Conservation (phyloP, 2,329 filamentous ascomycete genomes). For the Verticillium albo-atrum region DNA sequence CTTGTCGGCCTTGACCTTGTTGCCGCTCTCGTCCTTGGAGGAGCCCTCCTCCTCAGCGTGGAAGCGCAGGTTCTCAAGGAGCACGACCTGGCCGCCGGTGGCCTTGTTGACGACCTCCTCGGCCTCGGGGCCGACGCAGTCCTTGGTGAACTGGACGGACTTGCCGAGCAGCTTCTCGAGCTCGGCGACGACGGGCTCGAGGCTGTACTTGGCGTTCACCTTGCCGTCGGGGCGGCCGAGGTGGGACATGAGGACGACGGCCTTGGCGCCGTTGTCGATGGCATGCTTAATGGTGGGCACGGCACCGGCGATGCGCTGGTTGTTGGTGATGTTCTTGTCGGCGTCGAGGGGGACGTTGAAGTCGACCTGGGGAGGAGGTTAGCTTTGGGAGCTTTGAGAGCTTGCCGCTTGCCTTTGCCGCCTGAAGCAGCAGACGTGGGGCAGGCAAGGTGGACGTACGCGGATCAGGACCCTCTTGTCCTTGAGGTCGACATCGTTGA, state of each 20-base stretch:
- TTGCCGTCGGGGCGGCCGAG: slow-evolving; percentile 93
- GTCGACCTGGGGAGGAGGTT: slow-evolving; percentile 66
- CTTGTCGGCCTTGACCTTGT: slow-evolving; percentile 98
- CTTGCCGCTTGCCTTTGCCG: not conserved
- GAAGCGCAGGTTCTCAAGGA: slow-evolving; percentile 97
- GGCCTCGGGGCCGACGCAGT: slow-evolving; percentile 85
- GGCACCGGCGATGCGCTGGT: slow-evolving; percentile 95
- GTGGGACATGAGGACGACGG: slow-evolving; percentile 96
- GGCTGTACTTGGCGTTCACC: slow-evolving; percentile 86
- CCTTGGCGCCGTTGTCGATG: slow-evolving; percentile 83
- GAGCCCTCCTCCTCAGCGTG: slow-evolving; percentile 98
- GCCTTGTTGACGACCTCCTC: slow-evolving; percentile 87
- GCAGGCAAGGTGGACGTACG: too few relatives aligned
- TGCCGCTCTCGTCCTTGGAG: slow-evolving; percentile 87
- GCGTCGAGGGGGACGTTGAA: slow-evolving; percentile 98
- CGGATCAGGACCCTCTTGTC: slow-evolving; percentile 97
- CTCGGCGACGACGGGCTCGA: slow-evolving; percentile 86
- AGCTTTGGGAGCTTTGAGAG: not conserved
- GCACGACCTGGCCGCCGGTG: slow-evolving; percentile 73
- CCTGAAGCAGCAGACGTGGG: too few relatives aligned
- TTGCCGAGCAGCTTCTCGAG: slow-evolving; percentile 86
- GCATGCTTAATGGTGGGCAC: slow-evolving; percentile 94
- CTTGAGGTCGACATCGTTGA: slow-evolving; percentile 94
- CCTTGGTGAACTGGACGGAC: slow-evolving; percentile 81
- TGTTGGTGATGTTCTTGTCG: slow-evolving; percentile 94